A percentile compares a stretch with the other conserved stretches of the same genome.
These are phyloP conservation scores for Podaxis pistillaris DNA, from an alignment of 768 basidiomycete genomes.

Conservation along the genomic window DNA sequence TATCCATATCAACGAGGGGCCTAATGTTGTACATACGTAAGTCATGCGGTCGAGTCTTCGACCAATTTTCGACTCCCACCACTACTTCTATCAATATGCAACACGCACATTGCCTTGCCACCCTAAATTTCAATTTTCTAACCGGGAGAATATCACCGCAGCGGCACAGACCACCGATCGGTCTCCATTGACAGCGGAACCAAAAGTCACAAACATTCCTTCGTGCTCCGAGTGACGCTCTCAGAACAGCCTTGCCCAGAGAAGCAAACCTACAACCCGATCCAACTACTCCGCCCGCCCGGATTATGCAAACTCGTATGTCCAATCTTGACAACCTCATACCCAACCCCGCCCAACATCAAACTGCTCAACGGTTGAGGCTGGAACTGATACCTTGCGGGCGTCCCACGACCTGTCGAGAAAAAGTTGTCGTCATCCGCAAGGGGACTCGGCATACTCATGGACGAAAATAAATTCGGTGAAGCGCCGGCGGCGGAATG, in stretches of 20 bases:
- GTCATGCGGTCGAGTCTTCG: background rate
- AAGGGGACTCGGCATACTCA: constrained; percentile 59
- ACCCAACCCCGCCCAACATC: constrained; percentile 17
- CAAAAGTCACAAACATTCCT: background rate
- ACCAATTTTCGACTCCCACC: background rate
- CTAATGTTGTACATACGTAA: background rate
- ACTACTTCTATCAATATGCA: background rate
- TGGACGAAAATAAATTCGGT: constrained; percentile 21
- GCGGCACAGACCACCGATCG: background rate
- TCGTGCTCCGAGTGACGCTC: background rate
- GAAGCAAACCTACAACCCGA: constrained; percentile 55
- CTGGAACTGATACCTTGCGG: background rate
- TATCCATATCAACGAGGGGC: background rate
- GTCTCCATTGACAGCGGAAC: background rate
- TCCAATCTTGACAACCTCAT: constrained; percentile 81
- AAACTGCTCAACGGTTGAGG: background rate
- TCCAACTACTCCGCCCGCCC: constrained; percentile 88
- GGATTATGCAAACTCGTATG: constrained; percentile 94
- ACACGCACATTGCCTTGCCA: background rate
- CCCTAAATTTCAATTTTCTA: background rate
- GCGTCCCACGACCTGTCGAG: constrained; percentile 15
- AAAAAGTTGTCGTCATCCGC: constrained; percentile 54
- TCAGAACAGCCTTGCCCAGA: background rate
- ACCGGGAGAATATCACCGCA: background rate
- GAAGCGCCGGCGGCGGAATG: constrained; percentile 12